A percentile compares a stretch with the other conserved stretches of the same genome.
Evolutionary conservation across 192 early-diverging fungal species (phyloP).

Genomic region (Linnemannia schmuckeri): DNA sequence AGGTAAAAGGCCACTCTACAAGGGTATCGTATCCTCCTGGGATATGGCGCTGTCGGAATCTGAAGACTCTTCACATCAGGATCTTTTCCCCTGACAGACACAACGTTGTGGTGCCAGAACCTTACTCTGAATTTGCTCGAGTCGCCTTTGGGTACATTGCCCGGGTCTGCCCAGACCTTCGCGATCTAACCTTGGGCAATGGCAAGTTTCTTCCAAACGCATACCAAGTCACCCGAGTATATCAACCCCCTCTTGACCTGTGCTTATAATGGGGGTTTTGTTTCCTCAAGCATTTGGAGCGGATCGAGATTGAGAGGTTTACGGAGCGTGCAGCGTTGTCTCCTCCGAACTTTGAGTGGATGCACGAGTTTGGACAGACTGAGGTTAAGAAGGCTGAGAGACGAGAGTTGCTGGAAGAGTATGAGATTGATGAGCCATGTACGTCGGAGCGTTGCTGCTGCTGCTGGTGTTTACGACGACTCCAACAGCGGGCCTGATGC

Average conservation of each 20-base stretch:
- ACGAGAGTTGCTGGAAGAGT: not conserved
- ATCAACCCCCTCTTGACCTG: not conserved
- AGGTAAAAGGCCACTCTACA: no score
- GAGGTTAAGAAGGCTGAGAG: not conserved
- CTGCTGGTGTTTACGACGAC: not conserved
- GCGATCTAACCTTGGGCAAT: not conserved
- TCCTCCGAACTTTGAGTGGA: not conserved
- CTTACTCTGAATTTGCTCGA: not conserved
- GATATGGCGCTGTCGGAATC: not conserved
- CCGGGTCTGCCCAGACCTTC: not conserved
- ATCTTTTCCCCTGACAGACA: not conserved
- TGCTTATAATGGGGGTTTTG: not conserved
- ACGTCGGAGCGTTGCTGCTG: not conserved
- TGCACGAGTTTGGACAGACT: not conserved
- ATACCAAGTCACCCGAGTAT: not conserved
- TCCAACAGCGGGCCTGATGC: not conserved
- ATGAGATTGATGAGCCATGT: not conserved
- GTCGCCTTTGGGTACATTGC: not conserved
- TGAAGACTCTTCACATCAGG: not conserved
- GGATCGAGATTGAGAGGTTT: not conserved
- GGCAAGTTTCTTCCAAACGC: not conserved
- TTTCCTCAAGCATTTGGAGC: not conserved
- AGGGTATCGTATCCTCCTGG: not conserved
- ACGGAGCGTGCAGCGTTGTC: not conserved
- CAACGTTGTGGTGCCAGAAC: not conserved